These are phyloP conservation scores for Madurella fahalii DNA, from an alignment of 2,329 filamentous ascomycete genomes.

Conservation along the genomic window DNA sequence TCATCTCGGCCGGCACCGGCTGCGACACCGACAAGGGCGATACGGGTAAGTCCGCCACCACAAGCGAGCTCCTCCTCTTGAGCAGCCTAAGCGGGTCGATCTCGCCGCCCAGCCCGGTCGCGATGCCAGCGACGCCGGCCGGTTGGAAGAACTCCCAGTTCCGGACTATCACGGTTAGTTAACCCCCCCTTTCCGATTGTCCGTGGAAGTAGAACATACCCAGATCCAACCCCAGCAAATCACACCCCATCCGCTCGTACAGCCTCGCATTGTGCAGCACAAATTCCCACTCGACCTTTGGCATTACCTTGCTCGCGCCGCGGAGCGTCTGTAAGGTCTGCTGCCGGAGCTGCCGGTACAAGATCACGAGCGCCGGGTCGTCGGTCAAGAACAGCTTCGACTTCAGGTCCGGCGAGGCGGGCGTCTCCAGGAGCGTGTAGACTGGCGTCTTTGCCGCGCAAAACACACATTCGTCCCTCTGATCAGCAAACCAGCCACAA, in stretches of 20 bases:
- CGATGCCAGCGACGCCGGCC: conserved; percentile 24
- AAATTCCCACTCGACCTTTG: conserved; percentile 81
- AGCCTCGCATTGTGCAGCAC: conserved; percentile 78
- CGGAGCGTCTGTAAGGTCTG: conserved; percentile 78
- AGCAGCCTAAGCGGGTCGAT: conserved; percentile 65
- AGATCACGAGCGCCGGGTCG: conserved; percentile 80
- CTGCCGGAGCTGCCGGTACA: conserved; percentile 82
- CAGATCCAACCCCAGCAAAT: conserved; percentile 80
- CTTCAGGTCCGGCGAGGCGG: conserved; percentile 64
- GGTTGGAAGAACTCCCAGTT: conserved; percentile 77
- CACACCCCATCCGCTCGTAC: conserved; percentile 90
- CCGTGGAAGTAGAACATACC: conserved; percentile 46
- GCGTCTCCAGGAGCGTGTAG: conserved; percentile 66
- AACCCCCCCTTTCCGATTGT: too few species aligned
- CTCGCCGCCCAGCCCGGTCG: conserved; percentile 41
- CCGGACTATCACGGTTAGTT: conserved; percentile 49
- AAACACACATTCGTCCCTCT: background rate
- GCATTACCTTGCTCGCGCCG: conserved; percentile 77
- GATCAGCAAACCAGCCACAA: conserved; percentile 5
- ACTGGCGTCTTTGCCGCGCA: conserved; percentile 65
- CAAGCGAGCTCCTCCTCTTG: conserved; percentile 68
- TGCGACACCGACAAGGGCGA: conserved; percentile 30
- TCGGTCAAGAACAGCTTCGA: conserved; percentile 81
- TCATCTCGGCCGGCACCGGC: conserved; percentile 38
- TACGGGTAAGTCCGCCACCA: conserved; percentile 68